phyloP scores from a whole-genome alignment of 768 basidiomycete genomes.

The Rhizopogon salebrosus region DNA sequence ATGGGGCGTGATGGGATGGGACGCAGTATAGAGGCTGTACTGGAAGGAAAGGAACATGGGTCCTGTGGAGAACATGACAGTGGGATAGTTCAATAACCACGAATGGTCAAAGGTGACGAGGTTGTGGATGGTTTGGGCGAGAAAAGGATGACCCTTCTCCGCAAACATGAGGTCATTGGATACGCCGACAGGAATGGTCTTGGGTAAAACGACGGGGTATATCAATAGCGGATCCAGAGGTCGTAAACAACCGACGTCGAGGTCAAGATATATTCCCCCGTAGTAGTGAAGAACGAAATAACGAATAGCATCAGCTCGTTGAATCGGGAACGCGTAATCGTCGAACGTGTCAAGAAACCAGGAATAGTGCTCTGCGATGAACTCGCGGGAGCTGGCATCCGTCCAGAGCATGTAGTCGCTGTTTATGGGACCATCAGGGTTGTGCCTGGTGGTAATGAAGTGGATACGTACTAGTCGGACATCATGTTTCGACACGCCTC shows the following conservation, averaged over 20 bases:
- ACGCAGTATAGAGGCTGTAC: conserved; percentile 79
- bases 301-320: conserved; percentile 95
- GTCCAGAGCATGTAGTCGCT: conserved; percentile 99
- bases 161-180: conserved; percentile 97
- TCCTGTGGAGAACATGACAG: conserved; percentile 99
- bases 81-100: conserved; percentile 96
- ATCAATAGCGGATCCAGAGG: conserved; percentile 81
- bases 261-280: conserved; percentile 93
- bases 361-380: conserved; percentile 82
- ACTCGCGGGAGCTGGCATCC: conserved; percentile 82
- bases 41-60: conserved; percentile 98
- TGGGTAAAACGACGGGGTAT: conserved; percentile 86
- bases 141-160: conserved; percentile 79
- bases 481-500: conserved; percentile 86
- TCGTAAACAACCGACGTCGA: conserved; percentile 91
- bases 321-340: conserved; percentile 85
- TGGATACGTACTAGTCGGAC: conserved; percentile 83
- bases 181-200: conserved; percentile 94
- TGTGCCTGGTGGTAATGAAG: conserved; percentile 6
- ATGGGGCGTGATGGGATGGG: conserved; percentile 50
- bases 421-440: conserved; percentile 12
- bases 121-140: conserved; percentile 91
- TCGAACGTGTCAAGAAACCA: conserved; percentile 96
- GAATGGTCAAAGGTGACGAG: conserved; percentile 88
- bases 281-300: conserved; percentile 96